Conservation (phyloP, 2,329 filamentous ascomycete genomes). For the Grosmannia huntii region DNA sequence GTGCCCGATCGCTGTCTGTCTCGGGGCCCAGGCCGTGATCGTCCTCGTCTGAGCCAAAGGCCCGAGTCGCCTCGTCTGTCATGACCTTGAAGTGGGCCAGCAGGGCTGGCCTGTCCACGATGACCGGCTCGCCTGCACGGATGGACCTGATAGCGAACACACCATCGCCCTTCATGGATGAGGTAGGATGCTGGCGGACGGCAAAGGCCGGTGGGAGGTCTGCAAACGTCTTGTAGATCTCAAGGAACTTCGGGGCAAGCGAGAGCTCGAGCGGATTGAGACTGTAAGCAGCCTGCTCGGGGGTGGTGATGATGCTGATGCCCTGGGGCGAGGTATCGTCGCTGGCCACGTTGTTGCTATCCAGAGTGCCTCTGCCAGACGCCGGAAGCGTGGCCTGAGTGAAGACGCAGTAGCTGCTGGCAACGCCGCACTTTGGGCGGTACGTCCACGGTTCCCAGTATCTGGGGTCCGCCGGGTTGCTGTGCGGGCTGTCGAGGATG, state of each 20-base stretch:
- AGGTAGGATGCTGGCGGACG: not conserved
- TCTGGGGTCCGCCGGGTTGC: not conserved
- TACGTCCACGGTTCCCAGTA: slow-evolving; percentile 17
- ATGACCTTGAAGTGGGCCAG: slow-evolving; percentile 10
- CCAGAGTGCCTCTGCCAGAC: slow-evolving; percentile 2
- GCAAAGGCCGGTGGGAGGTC: not conserved
- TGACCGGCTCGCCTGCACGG: slow-evolving; percentile 16
- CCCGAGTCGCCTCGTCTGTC: not conserved
- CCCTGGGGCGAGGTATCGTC: not conserved
- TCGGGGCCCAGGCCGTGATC: slow-evolving; percentile 8
- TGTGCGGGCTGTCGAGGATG: not conserved
- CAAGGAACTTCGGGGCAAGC: not conserved
- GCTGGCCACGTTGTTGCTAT: not conserved
- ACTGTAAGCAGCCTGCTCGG: slow-evolving; percentile 18
- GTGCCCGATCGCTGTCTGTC: not conserved
- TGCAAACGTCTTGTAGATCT: not conserved
- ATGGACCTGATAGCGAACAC: slow-evolving; percentile 19
- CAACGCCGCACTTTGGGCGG: slow-evolving; percentile 13
- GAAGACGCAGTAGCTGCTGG: slow-evolving; percentile 15
- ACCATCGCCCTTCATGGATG: slow-evolving; percentile 18
- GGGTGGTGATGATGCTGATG: slow-evolving; percentile 17
- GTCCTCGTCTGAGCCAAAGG: slow-evolving; percentile 1
- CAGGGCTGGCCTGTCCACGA: slow-evolving; percentile 20
- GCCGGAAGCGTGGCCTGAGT: slow-evolving; percentile 12
- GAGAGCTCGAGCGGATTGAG: slow-evolving; percentile 4